phyloP scores from a whole-genome alignment of 192 early-diverging fungal species.

The Rhizoclosmatium sp. region DNA sequence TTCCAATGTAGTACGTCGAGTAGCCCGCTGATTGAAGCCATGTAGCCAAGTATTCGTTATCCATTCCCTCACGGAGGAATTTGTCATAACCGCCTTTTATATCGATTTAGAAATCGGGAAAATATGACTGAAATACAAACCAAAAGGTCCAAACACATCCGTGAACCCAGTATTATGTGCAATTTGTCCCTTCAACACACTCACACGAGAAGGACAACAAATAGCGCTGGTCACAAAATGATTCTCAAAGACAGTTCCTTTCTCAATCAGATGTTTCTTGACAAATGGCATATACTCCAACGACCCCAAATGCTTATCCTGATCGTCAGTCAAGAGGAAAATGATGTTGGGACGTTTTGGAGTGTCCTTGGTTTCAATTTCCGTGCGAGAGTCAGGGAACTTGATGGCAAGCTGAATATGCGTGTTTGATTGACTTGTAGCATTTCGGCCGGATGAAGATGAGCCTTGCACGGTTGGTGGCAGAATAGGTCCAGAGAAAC shows the following conservation, averaged over 20 bases:
- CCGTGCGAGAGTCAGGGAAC: too few species aligned
- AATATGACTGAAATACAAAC: background rate
- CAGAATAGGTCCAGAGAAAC: too few species aligned
- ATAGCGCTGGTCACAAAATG: constrained; percentile 69
- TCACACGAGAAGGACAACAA: constrained; percentile 71
- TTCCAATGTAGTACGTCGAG: constrained; percentile 71
- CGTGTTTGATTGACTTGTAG: too few species aligned
- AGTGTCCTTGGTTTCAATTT: too few species aligned
- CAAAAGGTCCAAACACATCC: background rate
- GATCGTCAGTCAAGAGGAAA: constrained; percentile 73
- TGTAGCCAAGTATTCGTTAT: constrained; percentile 57
- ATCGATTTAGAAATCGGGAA: background rate
- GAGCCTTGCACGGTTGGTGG: too few species aligned
- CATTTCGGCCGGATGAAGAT: too few species aligned
- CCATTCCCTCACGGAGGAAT: constrained; percentile 47
- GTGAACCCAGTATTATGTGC: constrained; percentile 68
- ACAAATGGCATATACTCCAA: constrained; percentile 67
- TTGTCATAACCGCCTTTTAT: constrained; percentile 42
- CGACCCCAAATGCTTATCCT: constrained; percentile 63
- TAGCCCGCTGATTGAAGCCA: constrained; percentile 68
- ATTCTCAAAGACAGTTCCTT: constrained; percentile 67
- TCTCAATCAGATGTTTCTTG: constrained; percentile 63
- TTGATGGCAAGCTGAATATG: too few species aligned
- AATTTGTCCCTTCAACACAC: constrained; percentile 66
- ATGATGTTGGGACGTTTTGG: constrained; percentile 63